Evolutionary conservation across 1,284 basidiomycete genomes (phyloP), one percentile per base, ranked within the genome.

Genomic region (Takashimella tepidaria): DNA sequence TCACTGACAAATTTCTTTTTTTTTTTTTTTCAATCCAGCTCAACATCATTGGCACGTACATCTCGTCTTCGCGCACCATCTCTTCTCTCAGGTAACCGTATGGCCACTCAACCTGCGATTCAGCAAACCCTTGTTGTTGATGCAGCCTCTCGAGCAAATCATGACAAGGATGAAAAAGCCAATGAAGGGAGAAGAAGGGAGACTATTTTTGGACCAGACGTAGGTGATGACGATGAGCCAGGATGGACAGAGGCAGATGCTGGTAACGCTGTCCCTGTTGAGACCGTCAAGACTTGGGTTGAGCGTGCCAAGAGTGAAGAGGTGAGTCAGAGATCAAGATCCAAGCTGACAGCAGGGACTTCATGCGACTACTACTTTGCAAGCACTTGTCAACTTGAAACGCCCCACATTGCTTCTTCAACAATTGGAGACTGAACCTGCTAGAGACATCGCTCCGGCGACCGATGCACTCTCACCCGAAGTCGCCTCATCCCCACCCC

Each of bases 351-450:
- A 53, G 5, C 57, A 89, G 87, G 74, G 82, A 13, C 80, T 84
- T 8, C 86, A 90, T 63, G 83, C 89, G 0, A 92, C 90, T 0
- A 93, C 90, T 0, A 92, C 89, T 1, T 79, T 93, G 0, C 90
- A 93, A 76, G 90, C 90, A 0, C 81, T 92, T 26, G 90, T 93
- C 58, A 92, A 92, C 67, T 83, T 93, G 64, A 92, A 92, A 70
- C 83, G 90, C 6, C 91, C 90, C 0, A 85, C 88, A 84, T 51
- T 85, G 81, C 45, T 82, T 83, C 44, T 87, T 81, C 31, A 89
- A 84, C n/a, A 79, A 84, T 45, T 76, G 79, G 68, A 70, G 16
- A 13, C 41, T 5, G 51, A 56, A 16, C 45, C 76, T 47, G 72
- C 79, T 52, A 67, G 63, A 10, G 79, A 83, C 44, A 79, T 66